These are phyloP conservation scores for Zymoseptoria passerinii DNA, from an alignment of 2,329 filamentous ascomycete genomes.

Conservation along the genomic window DNA sequence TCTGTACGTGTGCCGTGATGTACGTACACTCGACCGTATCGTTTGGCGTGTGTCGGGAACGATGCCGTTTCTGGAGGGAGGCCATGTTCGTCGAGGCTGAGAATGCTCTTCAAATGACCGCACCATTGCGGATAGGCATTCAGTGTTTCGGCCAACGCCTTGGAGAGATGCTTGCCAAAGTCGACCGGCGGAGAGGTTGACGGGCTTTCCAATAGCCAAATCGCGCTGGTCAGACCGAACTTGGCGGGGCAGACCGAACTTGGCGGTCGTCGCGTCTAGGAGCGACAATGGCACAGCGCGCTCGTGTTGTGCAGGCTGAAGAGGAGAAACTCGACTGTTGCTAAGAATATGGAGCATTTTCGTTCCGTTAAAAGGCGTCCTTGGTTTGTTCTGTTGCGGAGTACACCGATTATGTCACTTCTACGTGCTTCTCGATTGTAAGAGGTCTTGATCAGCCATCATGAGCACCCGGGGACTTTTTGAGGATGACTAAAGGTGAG, in stretches of 20 bases:
- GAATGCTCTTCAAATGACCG: slow-evolving; percentile 1
- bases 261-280: slow-evolving; percentile 5
- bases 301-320: neutral
- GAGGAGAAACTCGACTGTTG: neutral
- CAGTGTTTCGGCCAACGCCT: neutral
- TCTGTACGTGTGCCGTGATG: slow-evolving; percentile 1
- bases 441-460: neutral
- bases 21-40: slow-evolving; percentile 6
- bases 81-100: neutral
- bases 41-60: slow-evolving; percentile 1
- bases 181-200: neutral
- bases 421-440: neutral
- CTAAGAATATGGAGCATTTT: neutral
- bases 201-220: slow-evolving; percentile 4
- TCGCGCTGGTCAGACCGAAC: slow-evolving; percentile 4
- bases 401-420: neutral
- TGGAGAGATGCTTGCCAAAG: slow-evolving; percentile 1
- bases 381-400: neutral
- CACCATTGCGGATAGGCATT: slow-evolving; percentile 4
- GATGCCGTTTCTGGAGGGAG: neutral
- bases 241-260: slow-evolving; percentile 4
- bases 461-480: neutral
- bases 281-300: slow-evolving; percentile 2
- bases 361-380: neutral
- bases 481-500: neutral